Base-by-base conservation (phyloP, 192 early-diverging fungal genomes). In the Entophlyctis luteolus region DNA sequence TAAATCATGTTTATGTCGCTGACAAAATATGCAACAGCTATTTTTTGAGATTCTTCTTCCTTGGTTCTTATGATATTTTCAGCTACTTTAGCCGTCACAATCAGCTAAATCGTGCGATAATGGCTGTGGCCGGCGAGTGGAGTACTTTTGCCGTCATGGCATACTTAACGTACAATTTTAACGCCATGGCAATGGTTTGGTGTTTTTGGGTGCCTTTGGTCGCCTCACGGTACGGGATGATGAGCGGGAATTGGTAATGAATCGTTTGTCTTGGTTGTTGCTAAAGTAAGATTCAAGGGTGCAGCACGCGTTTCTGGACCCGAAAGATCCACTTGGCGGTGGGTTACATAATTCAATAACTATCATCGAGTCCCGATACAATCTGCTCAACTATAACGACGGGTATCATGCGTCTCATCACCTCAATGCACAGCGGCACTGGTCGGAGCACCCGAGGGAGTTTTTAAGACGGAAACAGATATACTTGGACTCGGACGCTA, bases 341-440 rank as follows among this genome's bases (percentile, higher is more conserved):
- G 73, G 67, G 39, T 38, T 58, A 23, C 54, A 73, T 28, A 74
- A 76, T 39, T 58, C 74, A 10, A 54, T 77, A 27, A 79, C 77
- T 14, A 45, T 39, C 48, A 65, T 79, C 25, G 49, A 63, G 20
- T 47, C 35, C 22, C 20, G 45, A 23, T 79, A 77, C 71, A 79
- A 79, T 46, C 28, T 59, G 18, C 42, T 36, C 16, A 46, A 38
- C 48, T 76, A 62, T 59, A 79, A 79, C 62, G 75, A 79, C 57
- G 77, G 75, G n/a, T 79, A 79, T 48, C 77, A 79, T 57, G 59
- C 77, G 34, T 77, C 71, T n/a, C 77, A 79, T 68, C 77, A 79
- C 57, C 48, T 79, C 29, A 73, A 79, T 58, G 62, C 77, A 10
- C 54, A 59, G 38, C 69, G 77, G n/a, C 74, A 78, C 59, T 79